These are phyloP conservation scores for Globomyces pollinis-pini DNA, from an alignment of 192 early-diverging fungal species.

Conservation along the genomic window DNA sequence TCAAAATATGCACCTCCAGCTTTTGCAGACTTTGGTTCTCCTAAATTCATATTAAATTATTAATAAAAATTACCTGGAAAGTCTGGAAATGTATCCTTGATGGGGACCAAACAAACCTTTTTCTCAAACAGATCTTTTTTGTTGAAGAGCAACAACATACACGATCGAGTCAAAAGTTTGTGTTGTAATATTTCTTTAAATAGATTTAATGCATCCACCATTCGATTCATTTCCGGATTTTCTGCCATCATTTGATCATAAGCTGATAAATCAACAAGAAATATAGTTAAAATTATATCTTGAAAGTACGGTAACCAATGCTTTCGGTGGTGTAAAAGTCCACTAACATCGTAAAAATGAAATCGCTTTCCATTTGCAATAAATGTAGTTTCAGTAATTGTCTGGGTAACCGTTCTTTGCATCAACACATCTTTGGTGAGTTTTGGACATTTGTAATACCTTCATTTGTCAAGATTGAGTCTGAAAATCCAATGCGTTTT, in stretches of 20 bases:
- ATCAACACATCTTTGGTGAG: conserved; percentile 19
- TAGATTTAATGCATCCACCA: conserved; percentile 35
- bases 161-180: conserved; percentile 20
- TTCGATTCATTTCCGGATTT: conserved; percentile 32
- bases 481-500: no score
- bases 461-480: no score
- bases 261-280: conserved; percentile 25
- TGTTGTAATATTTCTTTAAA: conserved; percentile 32
- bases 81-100: conserved; percentile 34
- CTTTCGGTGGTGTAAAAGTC: conserved; percentile 3
- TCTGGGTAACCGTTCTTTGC: conserved; percentile 21
- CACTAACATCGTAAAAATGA: conserved; percentile 13
- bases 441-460: background rate
- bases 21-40: background rate
- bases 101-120: conserved; percentile 27
- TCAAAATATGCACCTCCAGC: background rate
- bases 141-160: conserved; percentile 42
- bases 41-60: background rate
- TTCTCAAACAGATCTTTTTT: conserved; percentile 42
- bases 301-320: conserved; percentile 38
- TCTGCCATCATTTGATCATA: conserved; percentile 39
- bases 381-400: conserved; percentile 31
- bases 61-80: conserved; percentile 19
- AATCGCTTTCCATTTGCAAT: conserved; percentile 21
- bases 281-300: conserved; percentile 31